Percentiles rank a stretch among this genome's conserved stretches.
Conservation (phyloP, 306 rosid species). For the Oxytropis ochrocephala region DNA sequence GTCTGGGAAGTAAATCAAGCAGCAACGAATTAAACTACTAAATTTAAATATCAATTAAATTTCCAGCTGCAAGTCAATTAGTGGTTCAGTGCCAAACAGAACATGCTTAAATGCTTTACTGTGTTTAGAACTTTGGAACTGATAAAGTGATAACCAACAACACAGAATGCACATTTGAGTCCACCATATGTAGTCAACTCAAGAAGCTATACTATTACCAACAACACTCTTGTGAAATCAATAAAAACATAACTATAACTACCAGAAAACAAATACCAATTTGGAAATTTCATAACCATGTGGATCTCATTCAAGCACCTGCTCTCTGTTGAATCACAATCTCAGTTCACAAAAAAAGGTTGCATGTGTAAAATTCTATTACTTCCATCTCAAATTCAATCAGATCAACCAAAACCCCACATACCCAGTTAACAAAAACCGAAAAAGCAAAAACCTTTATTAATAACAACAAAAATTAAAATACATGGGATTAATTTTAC, state of each 20-base stretch:
- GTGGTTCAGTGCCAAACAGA: background rate
- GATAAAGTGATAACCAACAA: background rate
- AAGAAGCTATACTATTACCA: too few relatives aligned
- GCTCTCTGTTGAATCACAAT: background rate
- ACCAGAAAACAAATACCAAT: background rate
- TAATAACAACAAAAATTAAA: background rate
- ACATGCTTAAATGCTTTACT: background rate
- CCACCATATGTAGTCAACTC: background rate
- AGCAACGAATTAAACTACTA: background rate
- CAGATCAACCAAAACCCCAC: slow-evolving; percentile 18
- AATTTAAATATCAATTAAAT: background rate
- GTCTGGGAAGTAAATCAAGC: slow-evolving; percentile 8
- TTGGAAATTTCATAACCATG: background rate
- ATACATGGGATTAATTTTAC: background rate
- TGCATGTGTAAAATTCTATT: background rate
- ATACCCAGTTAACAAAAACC: background rate
- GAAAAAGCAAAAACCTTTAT: background rate
- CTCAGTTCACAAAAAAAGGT: background rate
- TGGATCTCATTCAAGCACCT: background rate
- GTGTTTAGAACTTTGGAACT: background rate
- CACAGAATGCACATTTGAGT: background rate
- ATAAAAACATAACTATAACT: too few relatives aligned
- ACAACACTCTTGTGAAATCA: too few relatives aligned
- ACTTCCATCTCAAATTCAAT: background rate
- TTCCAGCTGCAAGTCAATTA: background rate